Evolutionary conservation across 495 filamentous ascomycete species (phyloP).

Genomic region (Diplogelasinospora grovesii): DNA sequence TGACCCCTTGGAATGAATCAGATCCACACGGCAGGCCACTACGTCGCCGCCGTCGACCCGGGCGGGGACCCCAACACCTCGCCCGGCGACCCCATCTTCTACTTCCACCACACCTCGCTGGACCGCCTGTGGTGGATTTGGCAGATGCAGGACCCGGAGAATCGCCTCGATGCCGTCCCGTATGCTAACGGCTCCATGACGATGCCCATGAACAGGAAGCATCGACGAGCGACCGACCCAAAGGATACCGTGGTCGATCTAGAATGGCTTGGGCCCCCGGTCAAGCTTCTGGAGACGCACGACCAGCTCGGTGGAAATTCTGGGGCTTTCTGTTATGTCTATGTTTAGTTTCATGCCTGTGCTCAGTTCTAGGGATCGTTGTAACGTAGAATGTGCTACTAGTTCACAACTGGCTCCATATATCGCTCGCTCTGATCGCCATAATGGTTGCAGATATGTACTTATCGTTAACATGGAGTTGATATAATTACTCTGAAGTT

Average conservation of each 20-base stretch:
- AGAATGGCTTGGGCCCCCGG: slow-evolving; percentile 26
- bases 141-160: slow-evolving; percentile 50
- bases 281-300: slow-evolving; percentile 28
- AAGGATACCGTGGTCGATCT: slow-evolving; percentile 16
- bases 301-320: slow-evolving; percentile 30
- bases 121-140: slow-evolving; percentile 64
- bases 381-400: too few species aligned
- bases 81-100: slow-evolving; percentile 63
- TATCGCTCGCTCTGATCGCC: too few species aligned
- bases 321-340: slow-evolving; percentile 33
- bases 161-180: slow-evolving; percentile 25
- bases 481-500: too few species aligned
- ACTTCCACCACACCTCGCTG: slow-evolving; percentile 57
- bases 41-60: slow-evolving; percentile 53
- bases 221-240: neutral
- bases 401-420: too few species aligned
- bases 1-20: too few species aligned
- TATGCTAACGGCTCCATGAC: neutral
- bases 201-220: neutral
- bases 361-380: too few species aligned
- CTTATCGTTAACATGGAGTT: too few species aligned
- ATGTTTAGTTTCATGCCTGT: too few species aligned
- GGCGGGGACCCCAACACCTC: slow-evolving; percentile 48
- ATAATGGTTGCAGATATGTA: too few species aligned
- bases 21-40: slow-evolving; percentile 59